phyloP scores from a whole-genome alignment of 768 basidiomycete genomes.

The Kwoniella shandongensis region DNA sequence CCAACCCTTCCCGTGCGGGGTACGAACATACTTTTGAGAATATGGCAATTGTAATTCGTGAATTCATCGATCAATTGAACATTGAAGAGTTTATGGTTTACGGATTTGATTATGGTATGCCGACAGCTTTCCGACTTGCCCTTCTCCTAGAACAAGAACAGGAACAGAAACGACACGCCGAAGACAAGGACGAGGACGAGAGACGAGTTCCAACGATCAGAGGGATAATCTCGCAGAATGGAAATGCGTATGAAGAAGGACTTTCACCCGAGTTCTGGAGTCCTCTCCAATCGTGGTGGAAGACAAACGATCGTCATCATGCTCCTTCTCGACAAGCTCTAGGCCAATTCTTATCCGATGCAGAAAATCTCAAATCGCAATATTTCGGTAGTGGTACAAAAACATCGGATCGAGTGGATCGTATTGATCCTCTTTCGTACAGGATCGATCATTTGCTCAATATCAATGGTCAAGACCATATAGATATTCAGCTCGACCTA shows the following conservation, averaged over 20 bases:
- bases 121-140: conserved; percentile 51
- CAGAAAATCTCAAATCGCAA: conserved; percentile 4
- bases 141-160: conserved; percentile 55
- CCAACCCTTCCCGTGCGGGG: conserved; percentile 21
- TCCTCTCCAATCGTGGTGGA: conserved; percentile 26
- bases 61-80: conserved; percentile 56
- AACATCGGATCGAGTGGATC: no score
- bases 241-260: conserved; percentile 59
- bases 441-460: conserved; percentile 57
- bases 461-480: conserved; percentile 52
- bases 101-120: conserved; percentile 60
- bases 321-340: conserved; percentile 30
- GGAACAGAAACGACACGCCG: no score
- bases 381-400: conserved; percentile 48
- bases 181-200: conserved; percentile 45
- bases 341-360: conserved; percentile 51
- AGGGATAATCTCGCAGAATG: conserved; percentile 59
- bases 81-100: conserved; percentile 58
- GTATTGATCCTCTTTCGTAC: conserved; percentile 52
- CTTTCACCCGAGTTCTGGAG: conserved; percentile 56
- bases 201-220: conserved; percentile 41
- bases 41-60: conserved; percentile 55
- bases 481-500: conserved; percentile 58
- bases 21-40: conserved; percentile 57
- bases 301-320: neutral